Evolutionary conservation across 1,284 basidiomycete species (phyloP).

Genomic region (Omphalotus olearius): DNA sequence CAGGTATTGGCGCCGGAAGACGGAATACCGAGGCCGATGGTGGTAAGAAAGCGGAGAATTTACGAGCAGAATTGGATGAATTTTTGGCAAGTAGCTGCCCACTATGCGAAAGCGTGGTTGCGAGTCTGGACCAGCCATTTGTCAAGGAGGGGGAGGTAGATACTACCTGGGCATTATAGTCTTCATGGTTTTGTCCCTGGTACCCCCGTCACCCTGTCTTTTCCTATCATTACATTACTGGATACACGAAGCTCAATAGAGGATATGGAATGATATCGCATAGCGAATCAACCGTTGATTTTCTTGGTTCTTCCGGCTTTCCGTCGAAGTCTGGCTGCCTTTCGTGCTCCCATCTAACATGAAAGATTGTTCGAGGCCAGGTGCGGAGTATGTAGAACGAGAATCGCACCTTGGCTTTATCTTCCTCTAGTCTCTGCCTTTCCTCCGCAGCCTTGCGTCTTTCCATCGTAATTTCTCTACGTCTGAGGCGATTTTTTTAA

Average conservation of each 20-base stretch:
- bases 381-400: slow-evolving; percentile 3
- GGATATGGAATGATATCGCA: slow-evolving; percentile 13
- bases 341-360: slow-evolving; percentile 71
- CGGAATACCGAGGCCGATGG: slow-evolving; percentile 46
- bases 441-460: slow-evolving; percentile 71
- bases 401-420: slow-evolving; percentile 58
- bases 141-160: slow-evolving; percentile 78
- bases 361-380: slow-evolving; percentile 9
- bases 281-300: slow-evolving; percentile 55
- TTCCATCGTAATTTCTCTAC: slow-evolving; percentile 62
- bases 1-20: slow-evolving; percentile 51
- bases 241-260: not conserved
- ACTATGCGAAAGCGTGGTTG: slow-evolving; percentile 85
- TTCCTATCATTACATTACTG: not conserved
- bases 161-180: slow-evolving; percentile 75
- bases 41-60: slow-evolving; percentile 59
- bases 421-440: slow-evolving; percentile 63
- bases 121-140: slow-evolving; percentile 84
- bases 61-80: slow-evolving; percentile 82
- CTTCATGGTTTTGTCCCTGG: not conserved
- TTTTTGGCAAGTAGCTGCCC: slow-evolving; percentile 85
- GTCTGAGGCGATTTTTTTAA: slow-evolving; percentile 33
- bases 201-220: not conserved
- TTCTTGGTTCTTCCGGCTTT: slow-evolving; percentile 74
- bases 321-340: slow-evolving; percentile 64